Evolutionary conservation across 1,284 basidiomycete species (phyloP), one percentile per base, ranked within the genome.

Genomic region (Bjerkandera adusta): DNA sequence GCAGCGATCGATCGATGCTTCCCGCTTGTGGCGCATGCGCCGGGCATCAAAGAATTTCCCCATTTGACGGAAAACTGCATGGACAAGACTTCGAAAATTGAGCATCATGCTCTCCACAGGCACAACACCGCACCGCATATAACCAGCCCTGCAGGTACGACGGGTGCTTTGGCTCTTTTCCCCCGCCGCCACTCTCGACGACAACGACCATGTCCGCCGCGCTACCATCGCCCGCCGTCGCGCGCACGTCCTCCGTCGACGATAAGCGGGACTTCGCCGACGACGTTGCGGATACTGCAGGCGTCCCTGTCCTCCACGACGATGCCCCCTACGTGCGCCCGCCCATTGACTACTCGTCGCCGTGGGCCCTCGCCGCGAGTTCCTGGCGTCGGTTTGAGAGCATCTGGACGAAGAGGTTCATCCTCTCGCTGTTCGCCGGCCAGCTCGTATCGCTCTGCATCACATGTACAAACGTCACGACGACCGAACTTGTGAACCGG

Each of bases 361-460:
- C 68, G 2, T 40, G 47, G 4, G 76, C 76, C 1, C 84, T 89
- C 55, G 49, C 56, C 7, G 36, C 29, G 21, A 88, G 81, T 54
- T 58, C 82, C 35, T 72, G 68, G 55, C 64, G 63, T 15, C 74
- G 89, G 21, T 83, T 86, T 70, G 72, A 64, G 57, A 87, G 85
- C 56, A 55, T 92, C 2, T 90, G 85, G 83, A 90, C 88, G 8
- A 75, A 69, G 48, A 74, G 81, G 12, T 90, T 92, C 62, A 61
- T 77, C 10, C 68, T 86, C 33, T 78, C 82, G 11, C 61, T 90
- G 26, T 48, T 90, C 16, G 81, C 83, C 2, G 90, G 90, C n/a
- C 90, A 92, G 63, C 62, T 90, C 21, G 81, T 92, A 22, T 89
- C 87, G 40, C 62, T 92, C 43, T 92, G 89, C 62, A 92, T 92